A percentile compares a stretch with the other conserved stretches of the same genome.
These are phyloP conservation scores for Sungouiozyma ichnusensis DNA, from an alignment of 805 yeast genomes.

Conservation along the genomic window DNA sequence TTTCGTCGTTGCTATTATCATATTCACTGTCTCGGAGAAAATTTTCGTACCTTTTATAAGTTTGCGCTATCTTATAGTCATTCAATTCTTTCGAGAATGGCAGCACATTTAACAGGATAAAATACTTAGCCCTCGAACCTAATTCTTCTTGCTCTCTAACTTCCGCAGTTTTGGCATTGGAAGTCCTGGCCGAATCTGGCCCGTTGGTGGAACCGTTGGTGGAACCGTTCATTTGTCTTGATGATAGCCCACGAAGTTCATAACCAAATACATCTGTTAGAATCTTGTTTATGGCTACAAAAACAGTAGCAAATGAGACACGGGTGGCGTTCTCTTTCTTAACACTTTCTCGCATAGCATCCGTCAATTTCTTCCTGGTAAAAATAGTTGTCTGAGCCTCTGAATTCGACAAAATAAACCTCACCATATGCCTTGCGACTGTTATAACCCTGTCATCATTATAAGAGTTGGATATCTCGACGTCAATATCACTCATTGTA, in stretches of 20 bases:
- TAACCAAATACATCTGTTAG: conserved; percentile 23
- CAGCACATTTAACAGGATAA: conserved; percentile 17
- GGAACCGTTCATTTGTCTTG: conserved; percentile 5
- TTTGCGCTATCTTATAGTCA: conserved; percentile 11
- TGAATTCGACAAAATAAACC: conserved; percentile 16
- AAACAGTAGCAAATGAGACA: conserved; percentile 10
- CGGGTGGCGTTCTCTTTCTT: conserved; percentile 13
- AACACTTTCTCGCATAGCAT: conserved; percentile 12
- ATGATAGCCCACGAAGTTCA: conserved; percentile 13
- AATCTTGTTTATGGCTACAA: conserved; percentile 11
- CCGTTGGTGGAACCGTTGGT: not conserved
- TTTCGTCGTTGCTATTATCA: conserved; percentile 7
- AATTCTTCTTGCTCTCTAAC: conserved; percentile 2
- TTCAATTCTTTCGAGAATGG: conserved; percentile 8
- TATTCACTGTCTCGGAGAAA: conserved; percentile 13
- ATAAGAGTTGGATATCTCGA: not conserved
- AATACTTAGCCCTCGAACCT: conserved; percentile 13
- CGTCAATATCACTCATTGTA: not conserved
- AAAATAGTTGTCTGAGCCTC: conserved; percentile 20
- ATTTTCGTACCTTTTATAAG: conserved; percentile 7
- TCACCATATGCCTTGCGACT: conserved; percentile 15
- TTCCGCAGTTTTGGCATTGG: not conserved
- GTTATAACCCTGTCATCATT: conserved; percentile 5
- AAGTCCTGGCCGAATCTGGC: not conserved
- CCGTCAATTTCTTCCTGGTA: conserved; percentile 12